Base-by-base conservation (phyloP, 129 eudicot genomes). In the Rutidosis leptorrhynchoides region DNA sequence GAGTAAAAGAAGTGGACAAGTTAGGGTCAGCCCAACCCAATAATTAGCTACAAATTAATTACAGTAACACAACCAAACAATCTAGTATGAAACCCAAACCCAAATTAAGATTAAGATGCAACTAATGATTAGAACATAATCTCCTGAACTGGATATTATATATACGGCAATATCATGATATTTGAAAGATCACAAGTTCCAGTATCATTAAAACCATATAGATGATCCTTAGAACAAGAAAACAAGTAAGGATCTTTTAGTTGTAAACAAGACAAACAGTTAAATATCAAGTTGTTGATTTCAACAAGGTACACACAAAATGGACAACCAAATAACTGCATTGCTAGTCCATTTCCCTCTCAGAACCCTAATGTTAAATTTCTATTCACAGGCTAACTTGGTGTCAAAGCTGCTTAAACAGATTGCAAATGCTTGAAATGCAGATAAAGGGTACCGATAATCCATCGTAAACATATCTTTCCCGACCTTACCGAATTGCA, bases 381-480 rank as follows among this genome's bases (percentile, higher is more conserved):
- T 75, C 80, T 82, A 87, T 83, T 87, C 95, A 87, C 95, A 87
- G 37, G 89, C 95, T 84, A 83, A 79, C 64, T 83, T 87, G 77
- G 95, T 87, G 78, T 87, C 95, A 79, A 87, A 87, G 87, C 95
- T 87, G 81, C 95, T 87, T 76, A 87, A 81, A 78, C 95, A 83
- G 46, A 87, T 83, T 3, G 95, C 95, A 76, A 87, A 83, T 6
- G 95, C 95, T 78, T 87, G 95, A 79, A 87, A 87, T 24, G 95
- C 95, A 37, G 95, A 87, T 53, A 87, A 52, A 1, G 95, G 95
- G 71, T 87, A 87, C 63, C 89, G 68, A 43, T 87, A 87, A 74
- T 87, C 95, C 95, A 87, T 87, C 0, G 95, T 87, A 53, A 83
- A 83, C 84, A 87, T 81, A 64, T 83, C 90, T 70, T 87, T 85